phyloP scores from a whole-genome alignment of 176 grass and related monocot genomes.

The Oryza coarctata region DNA sequence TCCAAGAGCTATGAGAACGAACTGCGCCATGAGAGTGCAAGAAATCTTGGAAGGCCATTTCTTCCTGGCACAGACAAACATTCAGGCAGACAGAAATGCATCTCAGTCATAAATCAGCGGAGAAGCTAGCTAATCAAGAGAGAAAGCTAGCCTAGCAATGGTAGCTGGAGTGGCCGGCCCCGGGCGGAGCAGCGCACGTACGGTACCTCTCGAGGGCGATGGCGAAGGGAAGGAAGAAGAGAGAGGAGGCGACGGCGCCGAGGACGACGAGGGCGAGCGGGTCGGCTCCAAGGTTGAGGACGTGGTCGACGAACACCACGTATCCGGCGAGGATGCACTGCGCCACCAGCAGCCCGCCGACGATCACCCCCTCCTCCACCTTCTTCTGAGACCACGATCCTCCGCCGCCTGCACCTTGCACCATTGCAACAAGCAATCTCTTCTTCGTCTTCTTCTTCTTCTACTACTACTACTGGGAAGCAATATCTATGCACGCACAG shows the following conservation, averaged over 20 bases:
- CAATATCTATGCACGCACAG: too few species aligned
- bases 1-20: slow-evolving; percentile 51
- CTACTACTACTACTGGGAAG: too few species aligned
- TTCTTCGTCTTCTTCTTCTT: too few species aligned
- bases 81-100: background rate
- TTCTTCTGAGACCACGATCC: background rate
- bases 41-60: slow-evolving; percentile 53
- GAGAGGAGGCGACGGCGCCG: slow-evolving; percentile 21
- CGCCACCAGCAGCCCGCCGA: slow-evolving; percentile 37
- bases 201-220: slow-evolving; percentile 49
- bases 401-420: background rate
- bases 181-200: too few species aligned
- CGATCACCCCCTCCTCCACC: slow-evolving; percentile 7
- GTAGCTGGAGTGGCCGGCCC: too few species aligned
- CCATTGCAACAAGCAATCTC: background rate
- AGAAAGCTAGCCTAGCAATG: background rate
- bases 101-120: background rate
- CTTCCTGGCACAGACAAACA: slow-evolving; percentile 5
- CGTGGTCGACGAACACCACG: slow-evolving; percentile 40
- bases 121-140: background rate
- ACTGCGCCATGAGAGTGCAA: slow-evolving; percentile 31
- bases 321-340: slow-evolving; percentile 55
- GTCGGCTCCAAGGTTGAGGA: slow-evolving; percentile 33
- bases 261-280: slow-evolving; percentile 47
- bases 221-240: slow-evolving; percentile 56